Conservation (phyloP, 164 flowering plant genomes). For the Sedum album region DNA sequence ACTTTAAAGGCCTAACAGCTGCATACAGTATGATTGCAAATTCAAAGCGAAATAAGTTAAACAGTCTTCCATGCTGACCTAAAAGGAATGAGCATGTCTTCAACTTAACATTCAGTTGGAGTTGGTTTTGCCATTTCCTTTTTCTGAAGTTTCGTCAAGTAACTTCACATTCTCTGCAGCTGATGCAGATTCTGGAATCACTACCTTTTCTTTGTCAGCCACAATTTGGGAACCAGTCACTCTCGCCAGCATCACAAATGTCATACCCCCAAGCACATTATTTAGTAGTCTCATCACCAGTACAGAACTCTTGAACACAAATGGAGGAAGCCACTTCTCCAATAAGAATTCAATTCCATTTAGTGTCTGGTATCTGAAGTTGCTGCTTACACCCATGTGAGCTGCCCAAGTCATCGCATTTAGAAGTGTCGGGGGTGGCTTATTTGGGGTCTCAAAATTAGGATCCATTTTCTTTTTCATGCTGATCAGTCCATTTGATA, state of each 20-base stretch:
- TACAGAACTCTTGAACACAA: conserved; percentile 59
- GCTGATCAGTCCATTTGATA: conserved; percentile 68
- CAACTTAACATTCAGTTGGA: not conserved
- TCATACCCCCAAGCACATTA: conserved; percentile 78
- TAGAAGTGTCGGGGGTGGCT: no score
- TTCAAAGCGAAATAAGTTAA: no score
- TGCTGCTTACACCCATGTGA: conserved; percentile 88
- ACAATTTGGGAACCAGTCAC: conserved; percentile 80
- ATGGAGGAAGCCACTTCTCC: conserved; percentile 48
- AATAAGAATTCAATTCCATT: no score
- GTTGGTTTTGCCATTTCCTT: not conserved
- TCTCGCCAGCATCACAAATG: conserved; percentile 78
- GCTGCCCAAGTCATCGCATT: no score
- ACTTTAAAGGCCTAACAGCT: no score
- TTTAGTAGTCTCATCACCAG: conserved; percentile 61
- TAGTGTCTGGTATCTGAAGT: no score
- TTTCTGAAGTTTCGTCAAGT: not conserved
- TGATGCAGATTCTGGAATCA: not conserved
- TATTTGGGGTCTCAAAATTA: no score
- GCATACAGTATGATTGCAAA: no score
- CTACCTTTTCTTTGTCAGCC: conserved; percentile 9
- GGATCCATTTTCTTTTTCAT: no score
- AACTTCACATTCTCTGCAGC: not conserved
- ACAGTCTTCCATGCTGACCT: no score
- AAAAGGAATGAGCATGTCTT: not conserved